Conservation (phyloP, 257 asterid genomes). For the Solanum stenotomum region DNA sequence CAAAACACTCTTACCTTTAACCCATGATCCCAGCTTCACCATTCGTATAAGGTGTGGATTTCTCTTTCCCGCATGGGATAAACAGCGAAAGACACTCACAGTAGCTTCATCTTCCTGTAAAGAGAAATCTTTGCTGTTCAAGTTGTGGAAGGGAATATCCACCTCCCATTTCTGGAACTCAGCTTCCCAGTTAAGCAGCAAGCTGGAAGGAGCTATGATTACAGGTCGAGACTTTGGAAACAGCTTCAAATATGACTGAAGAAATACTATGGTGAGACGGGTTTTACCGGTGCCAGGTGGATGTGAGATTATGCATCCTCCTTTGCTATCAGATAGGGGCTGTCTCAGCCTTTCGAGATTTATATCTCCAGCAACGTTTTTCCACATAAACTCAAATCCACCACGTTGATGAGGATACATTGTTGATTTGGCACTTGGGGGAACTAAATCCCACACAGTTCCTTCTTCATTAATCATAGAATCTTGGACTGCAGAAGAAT, state of each 20-base stretch:
- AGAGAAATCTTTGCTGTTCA: conserved; percentile 31
- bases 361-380: conserved; percentile 53
- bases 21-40: not conserved
- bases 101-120: conserved; percentile 19
- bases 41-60: not conserved
- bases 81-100: not conserved
- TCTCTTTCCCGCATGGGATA: not conserved
- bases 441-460: conserved; percentile 50
- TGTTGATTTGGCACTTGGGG: conserved; percentile 8
- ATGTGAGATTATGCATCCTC: conserved; percentile 78
- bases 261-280: conserved; percentile 51
- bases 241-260: conserved; percentile 36
- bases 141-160: conserved; percentile 41
- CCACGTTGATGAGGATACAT: conserved; percentile 62
- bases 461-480: conserved; percentile 6
- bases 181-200: conserved; percentile 67
- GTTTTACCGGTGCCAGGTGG: conserved; percentile 87
- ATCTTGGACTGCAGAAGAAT: not conserved
- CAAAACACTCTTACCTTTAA: conserved; percentile 15
- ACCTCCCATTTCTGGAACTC: conserved; percentile 51
- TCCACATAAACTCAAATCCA: conserved; percentile 63
- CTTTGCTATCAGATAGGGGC: conserved; percentile 18
- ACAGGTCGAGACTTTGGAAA: conserved; percentile 38
- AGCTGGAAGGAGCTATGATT: conserved; percentile 58
- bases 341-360: conserved; percentile 22